These are phyloP conservation scores for Daldinia concentrica DNA, from an alignment of 495 filamentous ascomycete species.

Conservation along the genomic window DNA sequence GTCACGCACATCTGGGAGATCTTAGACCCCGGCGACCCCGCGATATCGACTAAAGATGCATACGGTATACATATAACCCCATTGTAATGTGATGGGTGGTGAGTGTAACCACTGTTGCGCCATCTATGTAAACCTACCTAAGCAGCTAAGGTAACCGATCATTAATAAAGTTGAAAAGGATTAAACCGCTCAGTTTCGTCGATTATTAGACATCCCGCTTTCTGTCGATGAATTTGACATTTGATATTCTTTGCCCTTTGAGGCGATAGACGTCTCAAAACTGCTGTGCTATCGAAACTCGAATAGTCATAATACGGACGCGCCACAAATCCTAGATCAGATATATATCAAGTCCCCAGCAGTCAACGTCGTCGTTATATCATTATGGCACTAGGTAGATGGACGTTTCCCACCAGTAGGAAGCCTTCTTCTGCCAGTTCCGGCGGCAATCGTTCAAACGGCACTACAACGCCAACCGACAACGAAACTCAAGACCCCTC, in stretches of 20 bases:
- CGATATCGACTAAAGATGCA: conserved; percentile 18
- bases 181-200: not conserved
- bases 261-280: conserved; percentile 4
- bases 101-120: conserved; percentile 25
- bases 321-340: not conserved
- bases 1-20: conserved; percentile 23
- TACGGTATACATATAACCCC: conserved; percentile 11
- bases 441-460: conserved; percentile 12
- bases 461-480: conserved; percentile 34
- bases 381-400: conserved; percentile 37
- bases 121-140: conserved; percentile 13
- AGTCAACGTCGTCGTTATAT: not conserved
- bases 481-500: conserved; percentile 22
- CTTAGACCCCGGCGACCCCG: conserved; percentile 41
- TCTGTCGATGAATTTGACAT: conserved; percentile 2
- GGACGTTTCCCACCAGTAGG: conserved; percentile 36
- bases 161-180: conserved; percentile 18
- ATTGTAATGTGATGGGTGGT: conserved; percentile 26
- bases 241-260: conserved; percentile 7
- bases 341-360: not conserved
- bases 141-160: not conserved
- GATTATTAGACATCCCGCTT: not conserved
- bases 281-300: not conserved
- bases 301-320: conserved; percentile 1
- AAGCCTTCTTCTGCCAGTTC: conserved; percentile 35